Conservation (phyloP, 1,139 yeast species). For the Debaryomyces sp. region DNA sequence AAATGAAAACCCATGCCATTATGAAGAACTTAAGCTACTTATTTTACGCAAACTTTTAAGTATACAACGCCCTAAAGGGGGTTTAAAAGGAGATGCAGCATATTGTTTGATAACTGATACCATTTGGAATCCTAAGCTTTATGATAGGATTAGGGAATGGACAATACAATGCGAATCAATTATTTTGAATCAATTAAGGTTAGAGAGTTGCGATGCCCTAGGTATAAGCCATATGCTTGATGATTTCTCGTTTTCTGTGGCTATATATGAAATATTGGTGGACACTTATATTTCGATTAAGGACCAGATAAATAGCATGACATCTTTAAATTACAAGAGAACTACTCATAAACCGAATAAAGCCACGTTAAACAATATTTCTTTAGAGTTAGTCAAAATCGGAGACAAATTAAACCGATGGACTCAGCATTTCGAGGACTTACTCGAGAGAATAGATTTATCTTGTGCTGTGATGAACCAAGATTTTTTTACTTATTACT, state of each 20-base stretch:
- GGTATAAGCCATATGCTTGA: neutral
- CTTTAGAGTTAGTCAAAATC: slow-evolving; percentile 39
- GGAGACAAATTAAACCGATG: slow-evolving; percentile 45
- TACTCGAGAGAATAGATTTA: slow-evolving; percentile 11
- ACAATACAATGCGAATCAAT: slow-evolving; percentile 32
- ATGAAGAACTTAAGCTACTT: slow-evolving; percentile 47
- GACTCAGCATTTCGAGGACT: slow-evolving; percentile 26
- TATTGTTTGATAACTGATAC: slow-evolving; percentile 25
- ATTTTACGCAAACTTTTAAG: slow-evolving; percentile 47
- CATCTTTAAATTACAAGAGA: slow-evolving; percentile 21
- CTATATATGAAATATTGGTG: slow-evolving; percentile 58
- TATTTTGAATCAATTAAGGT: slow-evolving; percentile 15
- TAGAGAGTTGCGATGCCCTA: neutral
- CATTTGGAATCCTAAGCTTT: slow-evolving; percentile 30
- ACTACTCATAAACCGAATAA: slow-evolving; percentile 25
- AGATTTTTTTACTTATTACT: slow-evolving; percentile 5
- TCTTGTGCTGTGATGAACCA: slow-evolving; percentile 13
- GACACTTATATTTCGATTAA: slow-evolving; percentile 47
- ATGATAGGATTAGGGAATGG: slow-evolving; percentile 34
- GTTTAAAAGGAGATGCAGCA: neutral
- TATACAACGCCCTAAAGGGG: slow-evolving; percentile 10
- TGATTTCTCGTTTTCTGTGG: slow-evolving; percentile 21
- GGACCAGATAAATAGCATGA: slow-evolving; percentile 23
- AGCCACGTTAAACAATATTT: slow-evolving; percentile 29
- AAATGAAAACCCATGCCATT: slow-evolving; percentile 38